Evolutionary conservation across 352 stramenopile genomes (phyloP), one percentile per base, ranked within the genome.

Genomic region (Pythium brachiatum): DNA sequence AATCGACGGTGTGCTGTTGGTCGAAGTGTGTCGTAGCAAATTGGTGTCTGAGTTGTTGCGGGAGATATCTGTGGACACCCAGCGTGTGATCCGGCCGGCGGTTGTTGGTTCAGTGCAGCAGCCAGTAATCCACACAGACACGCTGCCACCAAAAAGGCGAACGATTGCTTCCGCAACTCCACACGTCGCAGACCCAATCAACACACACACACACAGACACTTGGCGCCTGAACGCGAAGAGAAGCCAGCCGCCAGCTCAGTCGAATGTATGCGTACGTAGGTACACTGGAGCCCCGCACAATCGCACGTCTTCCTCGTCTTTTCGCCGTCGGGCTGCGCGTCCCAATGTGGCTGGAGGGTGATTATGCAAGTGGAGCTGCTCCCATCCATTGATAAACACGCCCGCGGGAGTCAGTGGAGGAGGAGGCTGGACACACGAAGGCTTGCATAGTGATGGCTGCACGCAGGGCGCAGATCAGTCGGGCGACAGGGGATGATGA

Each of bases 11-110:
- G n/a, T n/a, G n/a, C n/a, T 9, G 16, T 7, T 53, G 25, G 18
- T 60, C 2, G 54, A 43, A 20, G 16, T 47, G 53, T 58, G 47
- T 58, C 36, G 27, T 26, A 13, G 41, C 53, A 29, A 58, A 58
- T 48, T 58, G 32, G 20, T 23, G 53, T 26, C 32, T 58, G 34
- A 44, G 38, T 44, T 18, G 38, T 7, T 44, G n/a, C n/a, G n/a
- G n/a, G n/a, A n/a, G n/a, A n/a, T n/a, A n/a, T n/a, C n/a, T n/a
- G n/a, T n/a, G n/a, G n/a, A n/a, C n/a, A n/a, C n/a, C n/a, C n/a
- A n/a, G n/a, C n/a, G n/a, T n/a, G n/a, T n/a, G n/a, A n/a, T n/a
- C n/a, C n/a, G n/a, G n/a, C n/a, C n/a, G n/a, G n/a, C n/a, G n/a
- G n/a, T n/a, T n/a, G n/a, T n/a, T n/a, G n/a, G n/a, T n/a, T n/a